Evolutionary conservation across 2,329 filamentous ascomycete species (phyloP).

Genomic region (Epichloe amarillans): DNA sequence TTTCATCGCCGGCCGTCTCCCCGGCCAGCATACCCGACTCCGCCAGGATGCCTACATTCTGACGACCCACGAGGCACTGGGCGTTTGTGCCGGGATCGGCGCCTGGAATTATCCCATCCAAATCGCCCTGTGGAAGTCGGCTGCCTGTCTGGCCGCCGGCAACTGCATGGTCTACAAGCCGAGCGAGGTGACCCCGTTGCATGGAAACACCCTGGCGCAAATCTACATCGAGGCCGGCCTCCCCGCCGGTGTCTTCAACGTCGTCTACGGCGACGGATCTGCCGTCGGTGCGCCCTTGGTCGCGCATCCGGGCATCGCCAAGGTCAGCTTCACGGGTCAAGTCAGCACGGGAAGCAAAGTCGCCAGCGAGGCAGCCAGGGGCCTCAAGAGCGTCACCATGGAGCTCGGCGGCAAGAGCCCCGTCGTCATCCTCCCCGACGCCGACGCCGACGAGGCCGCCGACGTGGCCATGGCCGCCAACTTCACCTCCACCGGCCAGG

Average conservation of each 20-base stretch:
- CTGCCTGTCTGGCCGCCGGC: constrained; percentile 70
- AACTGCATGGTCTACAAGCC: constrained; percentile 91
- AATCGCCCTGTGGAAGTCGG: constrained; percentile 82
- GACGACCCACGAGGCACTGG: constrained; percentile 67
- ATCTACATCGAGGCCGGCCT: constrained; percentile 69
- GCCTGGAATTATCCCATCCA: constrained; percentile 91
- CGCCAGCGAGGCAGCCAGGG: constrained; percentile 57
- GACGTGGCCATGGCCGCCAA: constrained; percentile 89
- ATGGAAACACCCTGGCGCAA: constrained; percentile 60
- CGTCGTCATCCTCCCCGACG: constrained; percentile 66
- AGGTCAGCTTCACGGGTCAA: constrained; percentile 84
- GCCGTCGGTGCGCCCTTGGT: constrained; percentile 61
- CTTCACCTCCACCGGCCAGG: constrained; percentile 82
- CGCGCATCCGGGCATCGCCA: constrained; percentile 58
- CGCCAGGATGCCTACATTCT: constrained; percentile 70
- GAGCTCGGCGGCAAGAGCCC: constrained; percentile 83
- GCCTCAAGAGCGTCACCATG: constrained; percentile 87
- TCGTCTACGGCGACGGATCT: constrained; percentile 67
- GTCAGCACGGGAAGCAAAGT: constrained; percentile 75
- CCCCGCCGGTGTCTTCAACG: constrained; percentile 74
- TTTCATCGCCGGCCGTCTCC: constrained; percentile 63
- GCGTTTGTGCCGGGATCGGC: constrained; percentile 76
- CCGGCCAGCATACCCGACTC: constrained; percentile 65
- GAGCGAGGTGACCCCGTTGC: constrained; percentile 76
- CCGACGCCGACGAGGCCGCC: constrained; percentile 65